A percentile compares a stretch with the other conserved stretches of the same genome.
phyloP scores from a whole-genome alignment of 768 basidiomycete species.

The Suillus paluster region DNA sequence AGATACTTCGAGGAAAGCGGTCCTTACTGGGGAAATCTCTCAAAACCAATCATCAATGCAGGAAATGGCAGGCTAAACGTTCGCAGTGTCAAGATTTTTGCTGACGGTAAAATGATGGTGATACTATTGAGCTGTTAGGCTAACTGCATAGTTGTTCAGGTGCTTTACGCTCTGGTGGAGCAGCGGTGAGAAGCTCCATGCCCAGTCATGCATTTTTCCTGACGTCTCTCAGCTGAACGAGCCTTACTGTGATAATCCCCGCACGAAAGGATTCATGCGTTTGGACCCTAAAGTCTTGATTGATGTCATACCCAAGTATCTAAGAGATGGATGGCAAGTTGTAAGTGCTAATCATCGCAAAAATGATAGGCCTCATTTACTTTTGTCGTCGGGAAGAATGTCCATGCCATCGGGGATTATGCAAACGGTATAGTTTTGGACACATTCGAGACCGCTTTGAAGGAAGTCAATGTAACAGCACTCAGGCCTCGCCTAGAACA shows the following conservation, averaged over 20 bases:
- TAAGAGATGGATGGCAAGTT: constrained; percentile 89
- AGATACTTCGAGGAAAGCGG: constrained; percentile 67
- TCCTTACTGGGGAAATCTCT: constrained; percentile 75
- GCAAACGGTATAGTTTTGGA: constrained; percentile 86
- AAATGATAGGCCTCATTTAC: background rate
- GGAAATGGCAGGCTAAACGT: constrained; percentile 68
- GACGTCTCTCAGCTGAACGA: constrained; percentile 61
- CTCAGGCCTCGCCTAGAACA: constrained; percentile 86
- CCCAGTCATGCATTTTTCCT: background rate
- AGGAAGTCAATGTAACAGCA: constrained; percentile 62
- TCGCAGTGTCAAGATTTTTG: constrained; percentile 81
- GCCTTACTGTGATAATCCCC: constrained; percentile 80
- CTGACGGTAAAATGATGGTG: constrained; percentile 43
- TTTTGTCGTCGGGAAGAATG: constrained; percentile 56
- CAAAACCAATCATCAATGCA: constrained; percentile 55
- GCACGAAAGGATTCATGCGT: constrained; percentile 79
- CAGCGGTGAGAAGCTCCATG: constrained; percentile 60
- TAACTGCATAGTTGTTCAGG: constrained; percentile 46
- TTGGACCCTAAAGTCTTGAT: constrained; percentile 63
- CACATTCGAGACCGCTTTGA: constrained; percentile 74
- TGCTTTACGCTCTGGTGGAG: constrained; percentile 87
- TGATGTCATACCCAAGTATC: constrained; percentile 66
- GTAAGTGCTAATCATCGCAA: constrained; percentile 47
- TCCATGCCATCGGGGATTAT: constrained; percentile 86
- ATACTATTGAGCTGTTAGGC: background rate